Percentiles rank a stretch among this genome's conserved stretches.
Evolutionary conservation across 2,329 filamentous ascomycete genomes (phyloP).

Genomic region (Penicillium sp.): DNA sequence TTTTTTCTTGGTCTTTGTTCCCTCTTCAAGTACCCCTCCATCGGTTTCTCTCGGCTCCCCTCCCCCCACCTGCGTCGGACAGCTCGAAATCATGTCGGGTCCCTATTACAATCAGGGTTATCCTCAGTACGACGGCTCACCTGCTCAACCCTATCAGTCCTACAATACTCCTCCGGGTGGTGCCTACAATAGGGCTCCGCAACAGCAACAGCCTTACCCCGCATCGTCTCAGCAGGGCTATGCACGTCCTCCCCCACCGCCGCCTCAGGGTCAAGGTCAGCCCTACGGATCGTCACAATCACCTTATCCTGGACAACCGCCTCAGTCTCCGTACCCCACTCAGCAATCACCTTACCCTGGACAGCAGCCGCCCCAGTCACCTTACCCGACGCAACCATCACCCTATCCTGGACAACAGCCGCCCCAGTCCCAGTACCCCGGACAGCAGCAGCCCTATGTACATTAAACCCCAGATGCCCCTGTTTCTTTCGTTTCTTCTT

Average conservation of each 20-base stretch:
- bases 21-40: background rate
- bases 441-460: slow-evolving; percentile 31
- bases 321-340: slow-evolving; percentile 5
- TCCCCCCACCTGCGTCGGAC: background rate
- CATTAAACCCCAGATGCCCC: slow-evolving; percentile 11
- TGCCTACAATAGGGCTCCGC: slow-evolving; percentile 33
- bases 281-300: slow-evolving; percentile 31
- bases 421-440: slow-evolving; percentile 4
- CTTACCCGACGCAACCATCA: background rate
- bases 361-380: background rate
- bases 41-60: background rate
- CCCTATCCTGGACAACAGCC: slow-evolving; percentile 25
- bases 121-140: slow-evolving; percentile 32
- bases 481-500: too few relatives aligned
- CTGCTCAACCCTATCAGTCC: slow-evolving; percentile 35
- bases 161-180: slow-evolving; percentile 35
- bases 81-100: slow-evolving; percentile 33
- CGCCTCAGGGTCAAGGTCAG: slow-evolving; percentile 37
- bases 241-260: slow-evolving; percentile 42
- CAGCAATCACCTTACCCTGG: background rate
- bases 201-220: slow-evolving; percentile 29
- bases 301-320: slow-evolving; percentile 24
- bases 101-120: slow-evolving; percentile 38
- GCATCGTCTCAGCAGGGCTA: slow-evolving; percentile 36
- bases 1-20: background rate